Evolutionary conservation across 176 grass and related monocot genomes (phyloP).

Genomic region (Eleusine coracana): DNA sequence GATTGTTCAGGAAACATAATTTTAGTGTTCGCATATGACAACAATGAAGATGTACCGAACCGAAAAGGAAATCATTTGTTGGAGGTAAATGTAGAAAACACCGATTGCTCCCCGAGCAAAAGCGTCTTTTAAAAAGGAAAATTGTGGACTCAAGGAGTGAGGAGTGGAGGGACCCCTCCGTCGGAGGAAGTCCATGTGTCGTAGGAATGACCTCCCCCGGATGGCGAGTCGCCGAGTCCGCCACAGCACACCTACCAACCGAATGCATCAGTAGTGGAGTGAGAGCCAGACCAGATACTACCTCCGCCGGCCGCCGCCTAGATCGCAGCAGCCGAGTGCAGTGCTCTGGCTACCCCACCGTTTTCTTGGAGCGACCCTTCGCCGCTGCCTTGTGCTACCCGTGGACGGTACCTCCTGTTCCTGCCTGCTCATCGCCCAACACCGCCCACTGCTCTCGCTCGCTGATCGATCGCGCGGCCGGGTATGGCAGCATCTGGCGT

Average conservation of each 20-base stretch:
- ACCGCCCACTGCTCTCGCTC: background rate
- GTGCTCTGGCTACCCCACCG: background rate
- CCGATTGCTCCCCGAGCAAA: background rate
- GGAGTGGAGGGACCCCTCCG: background rate
- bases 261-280: background rate
- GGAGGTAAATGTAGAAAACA: background rate
- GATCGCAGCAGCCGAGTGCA: background rate
- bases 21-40: too few species aligned
- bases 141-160: background rate
- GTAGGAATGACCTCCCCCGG: background rate
- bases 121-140: background rate
- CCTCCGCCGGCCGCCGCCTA: background rate
- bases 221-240: background rate
- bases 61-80: background rate
- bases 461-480: background rate
- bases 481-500: background rate
- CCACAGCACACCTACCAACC: background rate
- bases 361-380: slow-evolving; percentile 3
- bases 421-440: background rate
- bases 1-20: too few species aligned
- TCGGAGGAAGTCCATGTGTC: background rate
- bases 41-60: too few species aligned
- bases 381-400: background rate
- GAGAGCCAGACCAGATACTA: slow-evolving; percentile 1
- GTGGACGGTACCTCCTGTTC: background rate